Conservation (phyloP, 352 stramenopile species). For the Phytophthora citrophthora region DNA sequence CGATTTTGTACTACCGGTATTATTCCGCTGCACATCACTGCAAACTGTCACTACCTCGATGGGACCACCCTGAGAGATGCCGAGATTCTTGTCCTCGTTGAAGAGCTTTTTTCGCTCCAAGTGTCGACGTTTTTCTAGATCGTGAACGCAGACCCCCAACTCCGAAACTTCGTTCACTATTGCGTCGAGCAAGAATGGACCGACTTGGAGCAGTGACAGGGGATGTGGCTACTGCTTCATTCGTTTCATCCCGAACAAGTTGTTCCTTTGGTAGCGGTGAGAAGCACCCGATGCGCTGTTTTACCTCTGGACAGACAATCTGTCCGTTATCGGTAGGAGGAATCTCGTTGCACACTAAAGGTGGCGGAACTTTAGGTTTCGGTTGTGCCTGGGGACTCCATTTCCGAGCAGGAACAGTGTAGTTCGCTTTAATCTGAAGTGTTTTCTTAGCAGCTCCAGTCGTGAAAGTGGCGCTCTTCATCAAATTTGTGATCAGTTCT, state of each 20-base stretch:
- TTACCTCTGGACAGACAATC: constrained; percentile 49
- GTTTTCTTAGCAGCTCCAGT: constrained; percentile 67
- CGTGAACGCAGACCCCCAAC: constrained; percentile 12
- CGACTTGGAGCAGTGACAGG: constrained; percentile 1
- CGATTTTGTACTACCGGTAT: no score
- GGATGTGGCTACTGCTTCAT: constrained; percentile 14
- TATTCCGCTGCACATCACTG: neutral
- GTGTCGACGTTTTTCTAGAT: constrained; percentile 18
- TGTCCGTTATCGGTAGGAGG: constrained; percentile 63
- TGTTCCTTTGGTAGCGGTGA: constrained; percentile 51
- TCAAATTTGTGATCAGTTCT: constrained; percentile 64
- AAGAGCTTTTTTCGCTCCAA: constrained; percentile 24
- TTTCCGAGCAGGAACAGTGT: constrained; percentile 65
- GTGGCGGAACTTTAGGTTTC: constrained; percentile 56
- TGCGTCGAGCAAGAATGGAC: constrained; percentile 21
- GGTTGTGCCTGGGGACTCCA: constrained; percentile 54
- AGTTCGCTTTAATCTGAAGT: constrained; percentile 67
- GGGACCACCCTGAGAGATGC: constrained; percentile 16
- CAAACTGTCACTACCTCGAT: neutral
- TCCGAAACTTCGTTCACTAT: constrained; percentile 20
- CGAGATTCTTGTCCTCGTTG: constrained; percentile 24
- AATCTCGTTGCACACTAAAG: constrained; percentile 64
- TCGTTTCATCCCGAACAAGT: constrained; percentile 54
- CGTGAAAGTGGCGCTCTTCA: constrained; percentile 53
- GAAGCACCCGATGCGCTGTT: constrained; percentile 56